Evolutionary conservation across 2,329 filamentous ascomycete species (phyloP), one percentile per base, ranked within the genome.

Genomic region (Colletotrichum echinochloae): DNA sequence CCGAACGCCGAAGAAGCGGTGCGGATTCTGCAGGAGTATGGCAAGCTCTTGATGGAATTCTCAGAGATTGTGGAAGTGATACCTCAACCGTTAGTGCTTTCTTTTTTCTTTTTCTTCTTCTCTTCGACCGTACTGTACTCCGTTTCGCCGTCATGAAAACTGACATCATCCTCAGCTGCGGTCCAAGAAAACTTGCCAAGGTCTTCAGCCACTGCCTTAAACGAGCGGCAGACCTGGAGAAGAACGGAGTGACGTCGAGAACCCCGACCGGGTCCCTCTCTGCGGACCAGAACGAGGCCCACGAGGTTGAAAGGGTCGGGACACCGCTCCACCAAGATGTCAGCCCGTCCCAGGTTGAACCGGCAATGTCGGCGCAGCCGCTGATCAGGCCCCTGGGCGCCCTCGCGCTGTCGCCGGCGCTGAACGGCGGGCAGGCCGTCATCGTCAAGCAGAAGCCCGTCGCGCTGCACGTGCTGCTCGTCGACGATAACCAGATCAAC

Each of bases 401-500:
- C 6, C 56, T 59, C 1, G 56, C 33, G 3, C 56, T 49, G 20
- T 60, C 55, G 6, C 54, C 7, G 28, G 5, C 5, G 7, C 46
- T 12, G 33, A 41, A 48, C 35, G 55, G 61, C 35, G 60, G 60
- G 26, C 60, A 54, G 35, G 48, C 60, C 18, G 60, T 62, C 26
- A 11, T 62, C 23, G 37, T 62, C 4, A 23, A 20, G 74, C 46
- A 62, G 35, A 54, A 62, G 16, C 20, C 30, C 26, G 48, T 18
- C 26, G 14, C 49, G 7, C 39, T 71, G 0, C 76, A 78, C 26
- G 74, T 83, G 2, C 74, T 83, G 2, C 75, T 82, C 2, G 82
- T 84, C 3, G 82, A 85, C 57, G 82, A 83, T 71, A 84, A 84
- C 72, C 76, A 77, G 2, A 82, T 83, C 71, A 83, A 83, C 65